phyloP scores from a whole-genome alignment of 2,329 filamentous ascomycete genomes.

The Aspergillus quadrilineatus region DNA sequence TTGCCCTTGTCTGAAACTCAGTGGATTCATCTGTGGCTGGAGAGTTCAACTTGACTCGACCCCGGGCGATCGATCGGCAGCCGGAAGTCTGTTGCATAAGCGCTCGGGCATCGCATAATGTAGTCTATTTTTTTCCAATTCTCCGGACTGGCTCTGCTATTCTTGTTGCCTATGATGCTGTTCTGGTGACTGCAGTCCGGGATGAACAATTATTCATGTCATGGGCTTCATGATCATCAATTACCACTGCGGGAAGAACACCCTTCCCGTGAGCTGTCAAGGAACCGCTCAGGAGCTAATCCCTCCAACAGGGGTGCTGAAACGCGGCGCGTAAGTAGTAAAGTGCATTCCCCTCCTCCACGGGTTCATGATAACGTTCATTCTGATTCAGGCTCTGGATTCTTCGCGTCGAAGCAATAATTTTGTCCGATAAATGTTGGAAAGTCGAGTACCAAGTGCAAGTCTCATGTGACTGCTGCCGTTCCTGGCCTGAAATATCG shows the following conservation, averaged over 20 bases:
- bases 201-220: background rate
- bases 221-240: background rate
- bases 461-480: background rate
- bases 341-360: slow-evolving; percentile 9
- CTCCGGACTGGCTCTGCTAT: slow-evolving; percentile 12
- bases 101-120: slow-evolving; percentile 2
- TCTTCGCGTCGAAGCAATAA: background rate
- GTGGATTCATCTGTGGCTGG: slow-evolving; percentile 4
- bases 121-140: background rate
- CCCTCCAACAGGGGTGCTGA: slow-evolving; percentile 18
- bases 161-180: slow-evolving; percentile 1
- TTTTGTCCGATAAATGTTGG: background rate
- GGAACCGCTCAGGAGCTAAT: background rate
- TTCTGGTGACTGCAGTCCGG: background rate
- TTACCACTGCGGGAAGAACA: slow-evolving; percentile 26
- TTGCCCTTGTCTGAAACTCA: slow-evolving; percentile 9
- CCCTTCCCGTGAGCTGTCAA: slow-evolving; percentile 7
- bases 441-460: background rate
- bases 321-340: slow-evolving; percentile 22
- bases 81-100: slow-evolving; percentile 11
- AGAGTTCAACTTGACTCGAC: slow-evolving; percentile 9
- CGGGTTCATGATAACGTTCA: background rate
- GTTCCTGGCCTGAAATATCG: background rate
- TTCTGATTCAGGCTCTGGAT: background rate
- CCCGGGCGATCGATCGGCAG: slow-evolving; percentile 12